Conservation (phyloP, 2,329 filamentous ascomycete species). For the Aspergillus sp. region DNA sequence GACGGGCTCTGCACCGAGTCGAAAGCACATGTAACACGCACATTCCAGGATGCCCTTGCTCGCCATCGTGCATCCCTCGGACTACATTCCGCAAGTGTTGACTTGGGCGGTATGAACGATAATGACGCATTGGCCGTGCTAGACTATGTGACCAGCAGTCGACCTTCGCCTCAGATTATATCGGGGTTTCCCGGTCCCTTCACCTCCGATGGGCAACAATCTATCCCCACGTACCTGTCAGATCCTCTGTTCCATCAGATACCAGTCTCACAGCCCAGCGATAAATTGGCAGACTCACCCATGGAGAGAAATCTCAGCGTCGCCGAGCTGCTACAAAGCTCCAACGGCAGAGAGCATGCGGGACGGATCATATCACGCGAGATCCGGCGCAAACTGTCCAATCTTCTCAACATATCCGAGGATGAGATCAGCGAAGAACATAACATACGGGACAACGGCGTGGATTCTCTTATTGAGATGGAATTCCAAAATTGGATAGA, state of each 20-base stretch:
- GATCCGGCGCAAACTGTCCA: conserved; percentile 4
- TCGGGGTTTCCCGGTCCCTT: neutral
- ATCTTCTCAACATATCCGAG: conserved; percentile 17
- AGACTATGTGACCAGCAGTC: neutral
- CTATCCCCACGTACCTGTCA: neutral
- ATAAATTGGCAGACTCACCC: neutral
- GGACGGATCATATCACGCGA: neutral
- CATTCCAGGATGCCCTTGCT: conserved; percentile 32
- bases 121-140: conserved; percentile 1
- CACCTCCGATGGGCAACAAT: neutral
- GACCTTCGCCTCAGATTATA: neutral
- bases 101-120: conserved; percentile 22
- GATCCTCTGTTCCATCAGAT: neutral
- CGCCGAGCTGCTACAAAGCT: neutral
- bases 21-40: conserved; percentile 22
- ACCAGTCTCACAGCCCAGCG: neutral
- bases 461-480: conserved; percentile 24
- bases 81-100: conserved; percentile 21
- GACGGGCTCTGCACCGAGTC: conserved; percentile 34
- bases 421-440: conserved; percentile 18
- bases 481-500: conserved; percentile 24
- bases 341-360: neutral
- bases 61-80: conserved; percentile 20
- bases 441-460: conserved; percentile 16
- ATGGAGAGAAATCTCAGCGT: neutral